Evolutionary conservation across 1,284 basidiomycete species (phyloP).

Genomic region (Pascua guehoae): DNA sequence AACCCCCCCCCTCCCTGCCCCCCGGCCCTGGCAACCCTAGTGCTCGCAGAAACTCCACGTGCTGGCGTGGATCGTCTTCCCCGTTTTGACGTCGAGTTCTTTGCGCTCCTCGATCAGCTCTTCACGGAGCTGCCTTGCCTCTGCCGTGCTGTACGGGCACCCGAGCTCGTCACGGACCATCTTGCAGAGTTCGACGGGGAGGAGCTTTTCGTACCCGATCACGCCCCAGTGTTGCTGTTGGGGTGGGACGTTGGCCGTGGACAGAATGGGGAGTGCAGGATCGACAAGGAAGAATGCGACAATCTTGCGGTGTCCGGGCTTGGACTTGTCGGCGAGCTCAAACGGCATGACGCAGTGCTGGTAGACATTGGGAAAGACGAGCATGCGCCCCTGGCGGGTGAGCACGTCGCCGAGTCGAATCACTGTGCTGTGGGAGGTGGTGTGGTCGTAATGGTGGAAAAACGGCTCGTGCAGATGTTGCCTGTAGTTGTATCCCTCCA

Average conservation of each 20-base stretch:
- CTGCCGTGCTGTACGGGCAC: conserved; percentile 11
- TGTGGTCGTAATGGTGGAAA: neutral
- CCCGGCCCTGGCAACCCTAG: neutral
- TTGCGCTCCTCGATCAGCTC: conserved; percentile 20
- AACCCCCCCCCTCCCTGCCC: too few species aligned
- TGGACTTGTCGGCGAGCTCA: conserved; percentile 2
- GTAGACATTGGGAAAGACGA: conserved; percentile 5
- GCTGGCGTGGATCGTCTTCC: neutral
- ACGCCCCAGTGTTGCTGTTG: conserved; percentile 15
- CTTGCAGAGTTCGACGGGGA: conserved; percentile 12
- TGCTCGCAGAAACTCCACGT: conserved; percentile 17
- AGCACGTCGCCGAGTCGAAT: neutral
- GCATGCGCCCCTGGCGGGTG: conserved; percentile 4
- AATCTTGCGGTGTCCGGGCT: conserved; percentile 17
- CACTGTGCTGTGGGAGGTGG: neutral
- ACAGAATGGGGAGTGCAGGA: conserved; percentile 7
- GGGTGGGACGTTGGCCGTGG: conserved; percentile 13
- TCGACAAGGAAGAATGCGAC: conserved; percentile 21
- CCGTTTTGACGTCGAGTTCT: neutral
- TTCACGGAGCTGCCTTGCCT: conserved; percentile 13
- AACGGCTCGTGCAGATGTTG: conserved; percentile 10
- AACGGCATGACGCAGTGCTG: conserved; percentile 10
- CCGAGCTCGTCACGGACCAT: conserved; percentile 10
- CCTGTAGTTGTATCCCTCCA: neutral
- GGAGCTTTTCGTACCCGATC: neutral